Conservation (phyloP, 129 eudicot species). For the Scalesia atractyloides region DNA sequence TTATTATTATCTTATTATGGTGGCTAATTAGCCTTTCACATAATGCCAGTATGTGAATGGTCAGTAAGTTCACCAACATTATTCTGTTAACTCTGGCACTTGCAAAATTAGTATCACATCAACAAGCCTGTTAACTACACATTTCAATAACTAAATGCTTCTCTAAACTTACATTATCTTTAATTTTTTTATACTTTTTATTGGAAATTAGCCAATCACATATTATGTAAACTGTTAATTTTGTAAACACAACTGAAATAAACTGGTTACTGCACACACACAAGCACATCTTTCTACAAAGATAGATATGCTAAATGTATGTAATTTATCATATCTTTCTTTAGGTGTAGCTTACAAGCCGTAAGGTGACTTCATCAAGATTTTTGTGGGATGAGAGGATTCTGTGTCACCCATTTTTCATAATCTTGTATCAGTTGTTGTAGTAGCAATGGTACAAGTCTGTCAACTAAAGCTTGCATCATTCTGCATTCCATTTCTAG, state of each 20-base stretch:
- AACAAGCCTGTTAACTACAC: constrained; percentile 33
- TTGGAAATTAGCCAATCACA: constrained; percentile 1
- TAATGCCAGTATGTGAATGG: constrained; percentile 28
- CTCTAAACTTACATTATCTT: neutral
- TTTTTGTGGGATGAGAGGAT: constrained; percentile 1
- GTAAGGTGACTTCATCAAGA: neutral
- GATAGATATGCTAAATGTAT: constrained; percentile 1
- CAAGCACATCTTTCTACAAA: neutral
- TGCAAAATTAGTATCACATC: constrained; percentile 2
- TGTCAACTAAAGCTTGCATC: constrained; percentile 81
- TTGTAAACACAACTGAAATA: constrained; percentile 5
- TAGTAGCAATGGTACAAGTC: constrained; percentile 68
- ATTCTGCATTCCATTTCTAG: constrained; percentile 46
- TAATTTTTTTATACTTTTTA: neutral
- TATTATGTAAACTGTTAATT: neutral
- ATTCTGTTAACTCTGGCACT: constrained; percentile 22
- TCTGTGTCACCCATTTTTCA: constrained; percentile 51
- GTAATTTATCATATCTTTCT: too few species aligned
- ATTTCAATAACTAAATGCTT: neutral
- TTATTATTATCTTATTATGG: neutral
- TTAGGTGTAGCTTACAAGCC: neutral
- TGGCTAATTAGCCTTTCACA: constrained; percentile 42
- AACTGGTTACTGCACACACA: neutral
- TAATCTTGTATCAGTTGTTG: constrained; percentile 70
- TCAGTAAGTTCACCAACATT: constrained; percentile 39